These are phyloP conservation scores for Fusarium temperatum DNA, from an alignment of 2,329 filamentous ascomycete species.

Conservation along the genomic window DNA sequence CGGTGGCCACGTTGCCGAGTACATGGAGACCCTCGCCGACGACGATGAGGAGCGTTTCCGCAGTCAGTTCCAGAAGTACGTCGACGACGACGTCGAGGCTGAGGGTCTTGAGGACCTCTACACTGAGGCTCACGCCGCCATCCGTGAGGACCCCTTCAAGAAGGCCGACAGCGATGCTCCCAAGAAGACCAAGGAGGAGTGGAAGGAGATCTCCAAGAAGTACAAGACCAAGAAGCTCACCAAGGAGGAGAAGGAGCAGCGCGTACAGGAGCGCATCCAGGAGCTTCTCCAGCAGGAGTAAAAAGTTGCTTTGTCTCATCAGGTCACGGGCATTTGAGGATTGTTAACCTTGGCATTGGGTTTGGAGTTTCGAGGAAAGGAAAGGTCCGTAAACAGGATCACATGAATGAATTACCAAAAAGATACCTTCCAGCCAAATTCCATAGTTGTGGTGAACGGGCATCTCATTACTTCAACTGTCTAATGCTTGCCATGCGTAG, in stretches of 20 bases:
- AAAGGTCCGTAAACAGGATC: constrained; percentile 47
- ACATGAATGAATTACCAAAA: constrained; percentile 50
- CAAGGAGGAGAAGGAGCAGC: constrained; percentile 83
- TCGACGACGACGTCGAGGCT: constrained; percentile 95
- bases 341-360: constrained; percentile 48
- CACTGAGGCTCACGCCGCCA: constrained; percentile 91
- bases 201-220: constrained; percentile 96
- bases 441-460: constrained; percentile 44
- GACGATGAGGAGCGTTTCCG: constrained; percentile 99
- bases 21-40: constrained; percentile 99
- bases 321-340: constrained; percentile 40
- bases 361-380: constrained; percentile 52
- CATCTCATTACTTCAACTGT: constrained; percentile 39
- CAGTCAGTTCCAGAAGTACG: constrained; percentile 97
- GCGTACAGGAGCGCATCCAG: constrained; percentile 91
- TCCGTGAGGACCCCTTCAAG: constrained; percentile 98
- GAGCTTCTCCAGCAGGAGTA: constrained; percentile 70
- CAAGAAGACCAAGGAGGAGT: constrained; percentile 98
- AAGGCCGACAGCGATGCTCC: constrained; percentile 77
- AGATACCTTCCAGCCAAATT: constrained; percentile 47
- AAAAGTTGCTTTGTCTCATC: constrained; percentile 40
- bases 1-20: constrained; percentile 97
- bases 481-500: constrained; percentile 14
- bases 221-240: constrained; percentile 80
- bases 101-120: constrained; percentile 98